Percentiles rank a stretch among this genome's conserved stretches.
Evolutionary conservation across 2,329 filamentous ascomycete species (phyloP).

Genomic region (Plenodomus lindquistii): DNA sequence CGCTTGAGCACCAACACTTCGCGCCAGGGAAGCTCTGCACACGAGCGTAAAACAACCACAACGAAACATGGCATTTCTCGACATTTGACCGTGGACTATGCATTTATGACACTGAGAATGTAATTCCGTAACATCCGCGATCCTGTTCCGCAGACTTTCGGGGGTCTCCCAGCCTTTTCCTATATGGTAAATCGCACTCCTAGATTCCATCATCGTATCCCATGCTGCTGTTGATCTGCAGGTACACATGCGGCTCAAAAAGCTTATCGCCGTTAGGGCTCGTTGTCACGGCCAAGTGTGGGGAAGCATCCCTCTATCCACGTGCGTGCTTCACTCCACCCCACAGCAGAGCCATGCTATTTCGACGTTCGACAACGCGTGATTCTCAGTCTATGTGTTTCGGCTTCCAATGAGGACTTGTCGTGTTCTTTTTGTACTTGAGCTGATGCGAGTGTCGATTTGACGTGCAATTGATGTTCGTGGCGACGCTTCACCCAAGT

Average conservation of each 20-base stretch:
- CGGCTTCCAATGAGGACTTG: not conserved
- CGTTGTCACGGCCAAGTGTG: slow-evolving; percentile 31
- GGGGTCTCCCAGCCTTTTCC: slow-evolving; percentile 25
- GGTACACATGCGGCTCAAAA: slow-evolving; percentile 44
- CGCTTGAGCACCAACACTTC: slow-evolving; percentile 12
- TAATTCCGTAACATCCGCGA: not conserved
- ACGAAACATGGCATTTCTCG: slow-evolving; percentile 14
- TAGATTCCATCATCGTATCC: slow-evolving; percentile 16
- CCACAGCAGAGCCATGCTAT: not conserved
- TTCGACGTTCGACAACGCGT: not conserved
- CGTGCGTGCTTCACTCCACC: slow-evolving; percentile 15
- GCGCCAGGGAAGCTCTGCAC: slow-evolving; percentile 19
- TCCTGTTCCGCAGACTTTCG: slow-evolving; percentile 29
- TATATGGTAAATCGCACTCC: slow-evolving; percentile 13
- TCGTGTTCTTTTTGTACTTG: not conserved
- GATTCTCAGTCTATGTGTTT: not conserved
- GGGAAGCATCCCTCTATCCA: slow-evolving; percentile 28
- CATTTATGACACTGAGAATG: slow-evolving; percentile 4
- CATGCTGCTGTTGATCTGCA: slow-evolving; percentile 39
- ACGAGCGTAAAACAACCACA: slow-evolving; percentile 17
- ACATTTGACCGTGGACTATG: slow-evolving; percentile 4
- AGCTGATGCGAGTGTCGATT: not conserved
- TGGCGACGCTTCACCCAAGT: not conserved
- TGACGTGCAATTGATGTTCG: not conserved
- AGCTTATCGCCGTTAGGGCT: slow-evolving; percentile 35